Evolutionary conservation across 129 eudicot species (phyloP).

Genomic region (Logfia minima): DNA sequence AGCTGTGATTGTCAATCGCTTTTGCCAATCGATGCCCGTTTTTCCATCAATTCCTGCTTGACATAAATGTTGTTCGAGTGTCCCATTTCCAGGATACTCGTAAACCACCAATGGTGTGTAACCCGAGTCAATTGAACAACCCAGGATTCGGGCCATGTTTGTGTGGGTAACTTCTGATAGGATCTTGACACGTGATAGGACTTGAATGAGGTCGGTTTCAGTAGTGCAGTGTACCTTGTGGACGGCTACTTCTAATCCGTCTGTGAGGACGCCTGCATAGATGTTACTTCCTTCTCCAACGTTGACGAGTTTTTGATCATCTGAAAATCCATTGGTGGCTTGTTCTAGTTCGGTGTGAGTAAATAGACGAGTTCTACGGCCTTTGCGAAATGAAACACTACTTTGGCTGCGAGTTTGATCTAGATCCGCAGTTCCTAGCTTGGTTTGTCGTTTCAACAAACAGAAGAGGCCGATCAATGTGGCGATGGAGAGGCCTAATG

Average conservation of each 20-base stretch:
- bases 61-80: slow-evolving; percentile 52
- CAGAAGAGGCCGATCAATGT: slow-evolving; percentile 55
- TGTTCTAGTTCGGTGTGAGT: slow-evolving; percentile 72
- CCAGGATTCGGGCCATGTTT: slow-evolving; percentile 68
- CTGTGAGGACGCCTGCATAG: slow-evolving; percentile 52
- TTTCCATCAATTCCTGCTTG: slow-evolving; percentile 35
- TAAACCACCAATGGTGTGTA: slow-evolving; percentile 63
- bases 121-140: slow-evolving; percentile 79
- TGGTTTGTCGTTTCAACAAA: slow-evolving; percentile 55
- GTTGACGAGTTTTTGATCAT: slow-evolving; percentile 47
- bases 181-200: slow-evolving; percentile 55
- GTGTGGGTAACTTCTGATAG: slow-evolving; percentile 58
- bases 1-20: slow-evolving; percentile 57
- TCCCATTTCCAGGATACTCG: slow-evolving; percentile 69
- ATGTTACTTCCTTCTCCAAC: slow-evolving; percentile 36
- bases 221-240: slow-evolving; percentile 59
- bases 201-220: slow-evolving; percentile 60
- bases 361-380: slow-evolving; percentile 52
- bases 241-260: slow-evolving; percentile 57
- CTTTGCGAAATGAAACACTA: slow-evolving; percentile 42
- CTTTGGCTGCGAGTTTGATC: slow-evolving; percentile 37
- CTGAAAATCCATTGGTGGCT: slow-evolving; percentile 73
- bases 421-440: slow-evolving; percentile 31
- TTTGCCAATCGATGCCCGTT: slow-evolving; percentile 61
- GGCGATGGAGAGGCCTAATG: slow-evolving; percentile 49